Conservation (phyloP, 1,284 basidiomycete species). For the Fomitopsis betulina region DNA sequence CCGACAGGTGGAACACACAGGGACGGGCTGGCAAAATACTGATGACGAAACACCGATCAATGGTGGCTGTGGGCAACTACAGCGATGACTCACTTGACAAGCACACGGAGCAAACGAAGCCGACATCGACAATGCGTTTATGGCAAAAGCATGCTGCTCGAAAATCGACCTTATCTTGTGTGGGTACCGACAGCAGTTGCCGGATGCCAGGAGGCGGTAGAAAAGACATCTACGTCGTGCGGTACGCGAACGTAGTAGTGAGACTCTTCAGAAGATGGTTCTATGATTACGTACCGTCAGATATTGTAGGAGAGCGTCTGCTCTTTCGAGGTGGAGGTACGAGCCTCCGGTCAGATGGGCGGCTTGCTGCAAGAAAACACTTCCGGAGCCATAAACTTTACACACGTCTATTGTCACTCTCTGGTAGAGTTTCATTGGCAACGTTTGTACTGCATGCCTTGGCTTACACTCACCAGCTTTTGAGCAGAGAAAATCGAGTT, state of each 20-base stretch:
- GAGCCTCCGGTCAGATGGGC: constrained; percentile 93
- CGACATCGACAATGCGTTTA: constrained; percentile 93
- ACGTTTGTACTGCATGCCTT: not conserved
- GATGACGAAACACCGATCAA: not conserved
- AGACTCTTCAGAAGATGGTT: not conserved
- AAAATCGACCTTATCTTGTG: constrained; percentile 94
- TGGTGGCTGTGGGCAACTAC: not conserved
- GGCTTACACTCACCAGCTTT: constrained; percentile 65
- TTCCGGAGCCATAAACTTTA: constrained; percentile 86
- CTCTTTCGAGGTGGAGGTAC: constrained; percentile 81
- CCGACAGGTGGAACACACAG: constrained; percentile 92
- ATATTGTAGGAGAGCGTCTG: constrained; percentile 84
- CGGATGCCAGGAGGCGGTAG: constrained; percentile 82
- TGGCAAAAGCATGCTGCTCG: constrained; percentile 99
- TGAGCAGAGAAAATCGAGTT: constrained; percentile 99
- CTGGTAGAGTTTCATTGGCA: constrained; percentile 34
- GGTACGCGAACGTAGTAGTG: not conserved
- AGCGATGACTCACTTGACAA: constrained; percentile 70
- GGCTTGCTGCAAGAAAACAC: constrained; percentile 97
- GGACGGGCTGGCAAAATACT: constrained; percentile 84
- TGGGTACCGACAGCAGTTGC: constrained; percentile 78
- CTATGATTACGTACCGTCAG: constrained; percentile 58
- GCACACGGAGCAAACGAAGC: constrained; percentile 97
- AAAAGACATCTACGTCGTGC: constrained; percentile 73
- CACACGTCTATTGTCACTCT: constrained; percentile 96